Evolutionary conservation across 176 grass and related monocot species (phyloP), one percentile per base, ranked within the genome.

Genomic region (Aegilops longissima): DNA sequence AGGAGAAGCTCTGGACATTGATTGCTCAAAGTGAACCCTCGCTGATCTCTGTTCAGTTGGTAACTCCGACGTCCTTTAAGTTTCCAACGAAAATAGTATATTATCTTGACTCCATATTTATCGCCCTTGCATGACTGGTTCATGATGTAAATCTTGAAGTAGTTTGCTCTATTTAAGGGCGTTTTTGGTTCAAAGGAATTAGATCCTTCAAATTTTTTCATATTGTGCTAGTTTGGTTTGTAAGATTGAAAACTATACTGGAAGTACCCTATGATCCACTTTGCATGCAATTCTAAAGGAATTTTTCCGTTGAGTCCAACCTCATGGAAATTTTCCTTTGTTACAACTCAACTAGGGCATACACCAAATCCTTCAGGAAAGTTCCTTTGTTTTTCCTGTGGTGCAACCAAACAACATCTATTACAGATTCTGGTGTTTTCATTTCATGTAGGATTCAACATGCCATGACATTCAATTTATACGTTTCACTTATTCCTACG

Each of bases 1-100:
- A 94, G 84, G 96, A 96, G 92, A 98, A 98, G 85, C 86, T 98
- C 77, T 98, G 96, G 93, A 29, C 82, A 68, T 68, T 96, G 65
- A 84, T 98, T 90, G 83, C 92, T 91, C 96, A 98, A 87, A 98
- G 95, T 58, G 93, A 96, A 80, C 84, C 93, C 42, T 94, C 92
- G 3, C 72, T 98, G 78, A 82, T 98, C 72, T 87, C 96, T 67
- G 76, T 86, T 59, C 88, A 95, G n/a, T n/a, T 96, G 96, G 93
- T 95, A 95, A 82, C 83, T 80, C 18, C 21, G 0, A 9, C 45
- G 34, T 69, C 39, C 80, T 89, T 80, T 79, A 31, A 61, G 77
- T 84, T 66, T 73, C 12, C 12, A 59, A 6, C 14, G 63, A 77
- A 6, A 82, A 59, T 56, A 80, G 10, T 85, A 82, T 86, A 34